These are phyloP conservation scores for Syncephalastrum contaminatum DNA, from an alignment of 371 early-diverging fungal species.

Conservation along the genomic window DNA sequence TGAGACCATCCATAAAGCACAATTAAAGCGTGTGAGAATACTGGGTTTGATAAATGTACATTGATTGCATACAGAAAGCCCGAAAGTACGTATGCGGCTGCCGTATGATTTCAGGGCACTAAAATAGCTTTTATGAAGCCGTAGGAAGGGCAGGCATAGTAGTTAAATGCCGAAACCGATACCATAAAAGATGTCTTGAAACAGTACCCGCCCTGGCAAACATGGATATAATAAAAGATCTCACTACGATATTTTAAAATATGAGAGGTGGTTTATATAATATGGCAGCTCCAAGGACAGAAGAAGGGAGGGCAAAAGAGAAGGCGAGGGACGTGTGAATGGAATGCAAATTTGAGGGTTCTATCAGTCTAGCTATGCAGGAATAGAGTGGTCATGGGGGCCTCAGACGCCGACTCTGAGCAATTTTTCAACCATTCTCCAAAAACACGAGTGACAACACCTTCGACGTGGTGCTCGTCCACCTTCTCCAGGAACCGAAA, in stretches of 20 bases:
- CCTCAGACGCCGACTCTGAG: no score
- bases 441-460: conserved; percentile 54
- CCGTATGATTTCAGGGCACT: conserved; percentile 42
- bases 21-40: background rate
- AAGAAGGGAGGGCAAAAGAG: no score
- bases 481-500: conserved; percentile 59
- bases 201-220: no score
- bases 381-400: no score
- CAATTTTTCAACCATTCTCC: conserved; percentile 48
- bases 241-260: no score
- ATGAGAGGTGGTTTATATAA: no score
- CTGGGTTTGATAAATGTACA: conserved; percentile 27
- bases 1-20: background rate
- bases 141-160: conserved; percentile 48
- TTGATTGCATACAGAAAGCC: conserved; percentile 50
- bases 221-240: no score
- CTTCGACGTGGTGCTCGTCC: conserved; percentile 50
- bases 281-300: no score
- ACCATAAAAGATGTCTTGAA: conserved; percentile 34
- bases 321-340: no score
- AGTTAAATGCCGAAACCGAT: conserved; percentile 55
- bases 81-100: conserved; percentile 51
- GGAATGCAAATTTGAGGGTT: no score
- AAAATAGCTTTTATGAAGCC: conserved; percentile 49
- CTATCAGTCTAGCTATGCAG: no score